Evolutionary conservation across 805 yeast genomes (phyloP), one percentile per base, ranked within the genome.

Genomic region (Pichia californica): DNA sequence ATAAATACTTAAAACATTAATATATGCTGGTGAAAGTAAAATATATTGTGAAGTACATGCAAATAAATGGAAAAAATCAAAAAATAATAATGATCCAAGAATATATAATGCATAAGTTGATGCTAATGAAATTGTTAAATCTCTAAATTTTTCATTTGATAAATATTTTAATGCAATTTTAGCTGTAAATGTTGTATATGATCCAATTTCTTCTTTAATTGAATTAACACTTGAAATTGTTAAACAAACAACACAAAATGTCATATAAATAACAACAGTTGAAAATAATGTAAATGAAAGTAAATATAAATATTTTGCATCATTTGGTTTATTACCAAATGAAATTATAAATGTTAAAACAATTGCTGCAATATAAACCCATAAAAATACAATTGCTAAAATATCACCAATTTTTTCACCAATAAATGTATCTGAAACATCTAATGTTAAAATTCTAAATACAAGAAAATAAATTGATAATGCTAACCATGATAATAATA

Each of bases 251-350:
- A 95, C 93, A 62, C 88, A 61, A 32, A 52, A 83, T 50, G 86
- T 69, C 79, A 89, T 81, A 57, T 89, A 89, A 6, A 76, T 78
- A 95, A 88, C 88, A 48, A 91, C 67, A 3, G 85, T 65, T 1
- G 95, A 88, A 63, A 89, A 91, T 52, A 88, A 73, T 9, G 72
- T 63, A 37, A 85, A 84, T 36, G 88, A 82, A 7, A 77, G 66
- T 40, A 79, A 63, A 58, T 91, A 91, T 52, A 88, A 77, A 51
- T 70, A 71, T 41, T 79, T 79, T 0, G 96, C 87, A 41, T 96
- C 96, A 51, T 81, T 76, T 3, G 99, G 98, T 25, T 93, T 81
- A 60, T 91, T 91, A 56, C 99, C 99, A 59, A 91, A 83, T 8
- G 95, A 86, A 45, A 91, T 69, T 37, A 91, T 84, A 61, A 91